phyloP scores from a whole-genome alignment of 2,329 filamentous ascomycete genomes.

The Dothistroma pini region DNA sequence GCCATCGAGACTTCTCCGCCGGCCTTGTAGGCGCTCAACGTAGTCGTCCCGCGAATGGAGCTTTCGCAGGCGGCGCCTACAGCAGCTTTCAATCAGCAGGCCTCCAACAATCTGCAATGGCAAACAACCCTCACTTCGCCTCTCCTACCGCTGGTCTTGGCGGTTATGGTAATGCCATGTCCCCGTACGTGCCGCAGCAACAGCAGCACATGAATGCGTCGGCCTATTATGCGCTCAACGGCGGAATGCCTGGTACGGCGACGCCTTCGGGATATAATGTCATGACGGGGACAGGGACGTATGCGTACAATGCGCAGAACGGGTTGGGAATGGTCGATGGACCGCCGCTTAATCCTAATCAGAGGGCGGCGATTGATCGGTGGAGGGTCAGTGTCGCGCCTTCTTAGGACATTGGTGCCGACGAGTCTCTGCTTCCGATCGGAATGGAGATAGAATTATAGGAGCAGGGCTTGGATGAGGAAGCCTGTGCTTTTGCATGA shows the following conservation, averaged over 20 bases:
- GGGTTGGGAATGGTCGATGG: conserved; percentile 25
- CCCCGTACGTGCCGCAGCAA: conserved; percentile 10
- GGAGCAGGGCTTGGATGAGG: background rate
- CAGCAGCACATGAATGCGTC: conserved; percentile 16
- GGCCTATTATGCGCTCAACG: conserved; percentile 18
- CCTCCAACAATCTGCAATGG: conserved; percentile 12
- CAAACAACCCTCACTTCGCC: conserved; percentile 24
- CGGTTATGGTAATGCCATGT: conserved; percentile 11
- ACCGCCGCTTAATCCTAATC: conserved; percentile 45
- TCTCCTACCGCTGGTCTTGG: conserved; percentile 26
- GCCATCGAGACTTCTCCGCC: conserved; percentile 22
- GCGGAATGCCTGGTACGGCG: conserved; percentile 8
- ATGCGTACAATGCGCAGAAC: conserved; percentile 10
- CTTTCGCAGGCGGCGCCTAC: conserved; percentile 31
- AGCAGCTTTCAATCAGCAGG: conserved; percentile 19
- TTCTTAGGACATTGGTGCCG: background rate
- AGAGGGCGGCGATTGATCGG: conserved; percentile 56
- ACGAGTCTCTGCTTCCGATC: background rate
- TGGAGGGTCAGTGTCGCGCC: conserved; percentile 50
- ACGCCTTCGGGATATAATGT: background rate
- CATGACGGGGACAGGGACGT: conserved; percentile 8
- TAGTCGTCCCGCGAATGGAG: conserved; percentile 30
- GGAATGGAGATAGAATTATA: background rate
- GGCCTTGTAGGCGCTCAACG: conserved; percentile 19
- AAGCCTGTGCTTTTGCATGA: background rate